phyloP scores from a whole-genome alignment of 202 grass and related monocot genomes.

The Musa balbisiana region DNA sequence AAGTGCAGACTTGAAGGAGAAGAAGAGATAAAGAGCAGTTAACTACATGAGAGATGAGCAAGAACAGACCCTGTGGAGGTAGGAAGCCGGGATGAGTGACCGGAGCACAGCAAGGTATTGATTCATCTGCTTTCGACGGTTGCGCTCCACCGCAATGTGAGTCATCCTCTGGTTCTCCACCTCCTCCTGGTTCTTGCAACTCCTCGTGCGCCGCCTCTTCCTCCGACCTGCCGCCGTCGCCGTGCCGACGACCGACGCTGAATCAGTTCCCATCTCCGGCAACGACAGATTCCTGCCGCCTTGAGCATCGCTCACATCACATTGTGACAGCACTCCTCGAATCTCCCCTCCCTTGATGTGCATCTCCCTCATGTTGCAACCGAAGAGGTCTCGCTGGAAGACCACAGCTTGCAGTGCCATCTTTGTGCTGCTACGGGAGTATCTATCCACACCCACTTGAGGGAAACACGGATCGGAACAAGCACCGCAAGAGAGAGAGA shows the following conservation, averaged over 20 bases:
- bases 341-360: not conserved
- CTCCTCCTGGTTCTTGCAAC: slow-evolving; percentile 20
- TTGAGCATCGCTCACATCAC: not conserved
- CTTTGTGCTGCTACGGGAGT: not conserved
- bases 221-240: not conserved
- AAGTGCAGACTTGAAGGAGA: not conserved
- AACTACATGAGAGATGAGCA: not conserved
- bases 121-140: slow-evolving; percentile 18
- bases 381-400: slow-evolving; percentile 10
- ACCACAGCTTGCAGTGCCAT: slow-evolving; percentile 14
- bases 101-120: slow-evolving; percentile 15
- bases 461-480: no score
- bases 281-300: not conserved
- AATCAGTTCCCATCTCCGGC: not conserved
- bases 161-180: slow-evolving; percentile 18
- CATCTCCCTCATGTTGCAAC: slow-evolving; percentile 1
- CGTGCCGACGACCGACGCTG: not conserved
- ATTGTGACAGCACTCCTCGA: not conserved
- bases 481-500: no score
- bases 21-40: not conserved
- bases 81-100: slow-evolving; percentile 8
- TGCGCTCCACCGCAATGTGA: slow-evolving; percentile 20
- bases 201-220: slow-evolving; percentile 2
- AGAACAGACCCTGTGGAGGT: not conserved
- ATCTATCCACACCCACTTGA: no score